Percentiles rank a stretch among this genome's conserved stretches.
These are phyloP conservation scores for Passiflora organensis DNA, from an alignment of 345 rosid species.

Conservation along the genomic window DNA sequence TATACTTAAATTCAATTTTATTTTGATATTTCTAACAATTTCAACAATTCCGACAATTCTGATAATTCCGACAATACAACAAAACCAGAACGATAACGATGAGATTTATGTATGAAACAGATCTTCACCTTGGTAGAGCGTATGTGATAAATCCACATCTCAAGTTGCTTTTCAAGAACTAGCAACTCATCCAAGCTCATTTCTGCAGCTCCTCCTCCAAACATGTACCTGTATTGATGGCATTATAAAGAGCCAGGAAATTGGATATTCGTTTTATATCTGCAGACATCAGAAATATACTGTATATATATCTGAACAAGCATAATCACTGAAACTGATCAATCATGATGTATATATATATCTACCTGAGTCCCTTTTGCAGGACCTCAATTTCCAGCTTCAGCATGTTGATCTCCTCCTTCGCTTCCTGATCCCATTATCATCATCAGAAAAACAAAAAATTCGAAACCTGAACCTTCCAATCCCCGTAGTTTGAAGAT, in stretches of 20 bases:
- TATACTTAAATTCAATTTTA: too few relatives aligned
- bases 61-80: too few relatives aligned
- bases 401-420: constrained; percentile 55
- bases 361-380: constrained; percentile 68
- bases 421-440: constrained; percentile 37
- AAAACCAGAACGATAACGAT: too few relatives aligned
- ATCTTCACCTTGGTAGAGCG: constrained; percentile 73
- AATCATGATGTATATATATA: too few relatives aligned
- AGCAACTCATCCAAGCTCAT: constrained; percentile 72
- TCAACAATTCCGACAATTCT: too few relatives aligned
- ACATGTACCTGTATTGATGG: constrained; percentile 47
- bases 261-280: too few relatives aligned
- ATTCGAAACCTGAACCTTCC: too few relatives aligned
- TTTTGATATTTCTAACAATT: too few relatives aligned
- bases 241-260: too few relatives aligned
- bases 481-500: too few relatives aligned
- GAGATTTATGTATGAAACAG: not conserved
- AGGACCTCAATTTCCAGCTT: constrained; percentile 70
- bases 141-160: constrained; percentile 68
- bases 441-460: too few relatives aligned
- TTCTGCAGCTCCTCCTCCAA: constrained; percentile 64
- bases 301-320: not conserved
- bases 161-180: constrained; percentile 80
- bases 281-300: too few relatives aligned
- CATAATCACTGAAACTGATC: not conserved